phyloP scores from a whole-genome alignment of 73 alveolate species.

The Durusdinium trenchii region DNA sequence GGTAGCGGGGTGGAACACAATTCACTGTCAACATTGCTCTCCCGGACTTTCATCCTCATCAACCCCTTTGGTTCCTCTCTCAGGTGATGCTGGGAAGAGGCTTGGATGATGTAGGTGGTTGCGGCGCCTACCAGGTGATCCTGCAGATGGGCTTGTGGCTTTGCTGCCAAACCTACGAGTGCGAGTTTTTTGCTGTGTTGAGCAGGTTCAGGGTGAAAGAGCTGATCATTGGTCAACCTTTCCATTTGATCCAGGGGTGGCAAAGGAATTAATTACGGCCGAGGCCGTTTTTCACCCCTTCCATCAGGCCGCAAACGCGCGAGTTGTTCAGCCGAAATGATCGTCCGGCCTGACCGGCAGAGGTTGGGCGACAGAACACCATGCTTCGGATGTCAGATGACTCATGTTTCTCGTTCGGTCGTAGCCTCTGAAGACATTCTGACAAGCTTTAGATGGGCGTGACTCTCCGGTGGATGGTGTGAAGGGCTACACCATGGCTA shows the following conservation, averaged over 20 bases:
- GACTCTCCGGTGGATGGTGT: too few species aligned
- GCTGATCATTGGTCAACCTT: background rate
- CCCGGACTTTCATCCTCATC: background rate
- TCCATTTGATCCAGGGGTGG: background rate
- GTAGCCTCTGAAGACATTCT: too few species aligned
- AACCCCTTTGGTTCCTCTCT: background rate
- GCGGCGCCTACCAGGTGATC: conserved; percentile 57
- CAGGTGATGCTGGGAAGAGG: conserved; percentile 31
- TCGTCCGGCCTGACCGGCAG: too few species aligned
- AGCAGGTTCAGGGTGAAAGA: background rate
- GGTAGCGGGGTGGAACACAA: background rate
- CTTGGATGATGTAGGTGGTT: conserved; percentile 37
- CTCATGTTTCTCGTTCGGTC: too few species aligned
- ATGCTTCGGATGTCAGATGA: too few species aligned
- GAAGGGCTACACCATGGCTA: too few species aligned
- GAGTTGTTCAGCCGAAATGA: background rate
- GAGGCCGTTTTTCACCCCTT: background rate
- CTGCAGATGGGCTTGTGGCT: conserved; percentile 28
- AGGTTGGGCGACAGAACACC: too few species aligned
- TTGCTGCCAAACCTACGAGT: background rate
- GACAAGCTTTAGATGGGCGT: too few species aligned
- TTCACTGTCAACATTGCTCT: background rate
- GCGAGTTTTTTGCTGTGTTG: background rate
- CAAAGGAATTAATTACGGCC: background rate
- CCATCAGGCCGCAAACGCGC: background rate